phyloP scores from a whole-genome alignment of 441 rosid species.

The Pelargonium citronellum region DNA sequence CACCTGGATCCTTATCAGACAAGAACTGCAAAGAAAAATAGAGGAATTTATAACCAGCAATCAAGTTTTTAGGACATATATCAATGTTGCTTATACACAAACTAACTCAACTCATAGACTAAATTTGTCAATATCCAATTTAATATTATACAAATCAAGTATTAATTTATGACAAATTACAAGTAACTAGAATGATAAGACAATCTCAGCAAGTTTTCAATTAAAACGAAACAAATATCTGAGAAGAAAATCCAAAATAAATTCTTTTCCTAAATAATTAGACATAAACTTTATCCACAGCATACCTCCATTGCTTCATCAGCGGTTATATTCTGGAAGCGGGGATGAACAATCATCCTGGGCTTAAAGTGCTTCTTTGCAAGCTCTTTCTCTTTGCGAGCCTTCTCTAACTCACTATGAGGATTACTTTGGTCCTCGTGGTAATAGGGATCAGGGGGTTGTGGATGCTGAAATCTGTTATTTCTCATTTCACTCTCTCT shows the following conservation, averaged over 20 bases:
- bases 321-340: slow-evolving; percentile 12
- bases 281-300: not conserved
- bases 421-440: not conserved
- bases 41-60: not conserved
- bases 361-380: slow-evolving; percentile 14
- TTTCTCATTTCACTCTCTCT: slow-evolving; percentile 15
- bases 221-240: not conserved
- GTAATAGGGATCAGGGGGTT: not conserved
- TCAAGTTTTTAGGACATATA: not conserved
- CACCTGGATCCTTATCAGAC: slow-evolving; percentile 88
- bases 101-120: not conserved
- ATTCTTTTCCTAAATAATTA: not conserved
- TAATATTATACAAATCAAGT: not conserved
- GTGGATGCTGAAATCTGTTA: slow-evolving; percentile 2
- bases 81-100: not conserved
- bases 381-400: slow-evolving; percentile 14
- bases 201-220: not conserved
- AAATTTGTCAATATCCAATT: not conserved
- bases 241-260: not conserved
- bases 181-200: not conserved
- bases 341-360: slow-evolving; percentile 14
- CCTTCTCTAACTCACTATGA: slow-evolving; percentile 8
- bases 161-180: not conserved
- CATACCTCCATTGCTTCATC: slow-evolving; percentile 11
- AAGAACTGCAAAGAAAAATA: slow-evolving; percentile 45